Evolutionary conservation across 2,329 filamentous ascomycete species (phyloP), one percentile per base, ranked within the genome.

Genomic region (Fusarium multiceps): DNA sequence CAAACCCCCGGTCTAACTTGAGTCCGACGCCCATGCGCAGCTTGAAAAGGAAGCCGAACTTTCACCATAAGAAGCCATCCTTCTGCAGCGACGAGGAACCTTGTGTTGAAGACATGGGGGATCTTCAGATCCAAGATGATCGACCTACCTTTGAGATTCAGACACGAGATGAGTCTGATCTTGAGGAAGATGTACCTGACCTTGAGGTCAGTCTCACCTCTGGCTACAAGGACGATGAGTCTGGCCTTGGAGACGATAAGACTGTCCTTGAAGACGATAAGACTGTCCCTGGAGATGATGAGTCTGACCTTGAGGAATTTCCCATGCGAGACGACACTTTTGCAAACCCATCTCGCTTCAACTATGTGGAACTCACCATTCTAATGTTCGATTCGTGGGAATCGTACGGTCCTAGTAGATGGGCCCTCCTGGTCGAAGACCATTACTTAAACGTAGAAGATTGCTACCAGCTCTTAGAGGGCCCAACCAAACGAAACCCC

Each of bases 391-490:
- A 11, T 6, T 20, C 34, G 4, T 16, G 18, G 10, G 3, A 14
- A 11, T 20, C 8, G 18, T 20, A 23, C 18, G 13, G 10, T 4
- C 49, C 45, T 5, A 43, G 41, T 23, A 37, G 46, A 20, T 66
- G 63, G 63, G 16, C 59, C 18, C 63, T 66, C 32, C 46, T 66
- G 20, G 49, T 66, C 12, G 20, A 30, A 21, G 49, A 66, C n/a
- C 32, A 20, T 27, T 34, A 30, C 18, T 34, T 41, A 6, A 56
- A 48, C 18, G 42, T 32, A 18, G 63, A 27, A 13, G 46, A 28
- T 6, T 42, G 40, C 28, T 56, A 47, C 23, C 55, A 43, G 3
- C 5, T 25, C 10, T 20, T 12, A 1, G 55, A 45, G 2, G 55
- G 47, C 10, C 62, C 62, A 9, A 30, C 28, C 12, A 30, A 4